Conservation (phyloP, 2,329 filamentous ascomycete species). For the Diaporthe vaccinii region DNA sequence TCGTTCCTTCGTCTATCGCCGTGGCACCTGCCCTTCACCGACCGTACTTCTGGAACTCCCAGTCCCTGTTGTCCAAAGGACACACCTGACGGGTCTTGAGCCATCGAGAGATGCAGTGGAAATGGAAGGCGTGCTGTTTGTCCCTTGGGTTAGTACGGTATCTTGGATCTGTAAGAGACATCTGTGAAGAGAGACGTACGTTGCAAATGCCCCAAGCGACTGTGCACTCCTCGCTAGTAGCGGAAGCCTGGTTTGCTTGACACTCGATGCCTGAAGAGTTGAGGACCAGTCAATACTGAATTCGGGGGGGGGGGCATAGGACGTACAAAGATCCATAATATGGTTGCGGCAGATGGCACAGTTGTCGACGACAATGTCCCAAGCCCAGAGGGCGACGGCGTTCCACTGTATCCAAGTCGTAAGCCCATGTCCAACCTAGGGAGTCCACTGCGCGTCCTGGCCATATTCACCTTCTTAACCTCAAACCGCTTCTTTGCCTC, state of each 20-base stretch:
- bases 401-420: slow-evolving; percentile 80
- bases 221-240: slow-evolving; percentile 97
- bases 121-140: slow-evolving; percentile 94
- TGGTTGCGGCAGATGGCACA: slow-evolving; percentile 99
- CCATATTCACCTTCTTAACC: slow-evolving; percentile 87
- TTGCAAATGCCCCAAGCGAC: slow-evolving; percentile 99
- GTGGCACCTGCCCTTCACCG: slow-evolving; percentile 56
- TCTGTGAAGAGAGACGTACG: slow-evolving; percentile 67
- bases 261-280: slow-evolving; percentile 86
- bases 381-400: slow-evolving; percentile 97
- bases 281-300: background rate
- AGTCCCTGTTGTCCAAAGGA: slow-evolving; percentile 96
- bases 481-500: slow-evolving; percentile 96
- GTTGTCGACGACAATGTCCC: slow-evolving; percentile 99
- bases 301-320: background rate
- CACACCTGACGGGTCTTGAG: slow-evolving; percentile 99
- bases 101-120: slow-evolving; percentile 99
- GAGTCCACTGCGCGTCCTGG: background rate
- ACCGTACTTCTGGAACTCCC: slow-evolving; percentile 99
- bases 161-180: background rate
- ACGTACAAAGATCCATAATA: slow-evolving; percentile 97
- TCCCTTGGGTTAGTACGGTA: slow-evolving; percentile 51
- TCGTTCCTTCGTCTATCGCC: slow-evolving; percentile 24
- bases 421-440: background rate
- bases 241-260: slow-evolving; percentile 97